Percentiles rank a stretch among this genome's conserved stretches.
Evolutionary conservation across 2,329 filamentous ascomycete species (phyloP).

Genomic region (Acrocalymma vagum): DNA sequence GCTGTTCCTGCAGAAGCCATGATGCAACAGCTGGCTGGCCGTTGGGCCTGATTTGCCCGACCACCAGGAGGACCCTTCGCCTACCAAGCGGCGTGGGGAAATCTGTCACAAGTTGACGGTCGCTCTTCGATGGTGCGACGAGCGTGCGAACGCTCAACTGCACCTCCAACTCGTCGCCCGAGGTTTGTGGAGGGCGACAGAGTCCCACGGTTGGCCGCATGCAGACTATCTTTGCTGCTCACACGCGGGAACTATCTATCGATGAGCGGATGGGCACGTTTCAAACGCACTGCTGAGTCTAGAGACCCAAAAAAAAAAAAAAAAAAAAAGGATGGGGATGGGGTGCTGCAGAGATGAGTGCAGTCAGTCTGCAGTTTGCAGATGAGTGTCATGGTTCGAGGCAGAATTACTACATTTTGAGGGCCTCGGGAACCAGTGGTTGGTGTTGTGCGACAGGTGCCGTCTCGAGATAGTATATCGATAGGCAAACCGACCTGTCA

Average conservation of each 20-base stretch:
- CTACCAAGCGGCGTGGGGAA: conserved; percentile 33
- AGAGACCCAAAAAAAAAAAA: too few relatives aligned
- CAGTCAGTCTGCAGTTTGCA: conserved; percentile 18
- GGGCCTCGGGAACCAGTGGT: conserved; percentile 6
- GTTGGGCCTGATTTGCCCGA: conserved; percentile 42
- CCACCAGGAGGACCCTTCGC: conserved; percentile 26
- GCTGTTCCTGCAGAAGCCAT: conserved; percentile 34
- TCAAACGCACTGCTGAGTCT: conserved; percentile 30
- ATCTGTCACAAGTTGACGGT: conserved; percentile 24
- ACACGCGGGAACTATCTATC: too few relatives aligned
- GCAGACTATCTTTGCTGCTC: conserved; percentile 21
- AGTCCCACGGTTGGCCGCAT: conserved; percentile 29
- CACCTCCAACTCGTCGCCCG: conserved; percentile 29
- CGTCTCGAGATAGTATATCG: conserved; percentile 3
- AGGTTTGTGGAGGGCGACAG: conserved; percentile 26
- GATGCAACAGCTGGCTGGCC: conserved; percentile 28
- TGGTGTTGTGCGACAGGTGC: conserved; percentile 1
- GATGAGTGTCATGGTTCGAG: conserved; percentile 21
- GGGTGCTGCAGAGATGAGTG: too few relatives aligned
- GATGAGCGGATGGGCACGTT: too few relatives aligned
- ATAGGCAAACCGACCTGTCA: conserved; percentile 16
- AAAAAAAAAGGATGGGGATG: too few relatives aligned
- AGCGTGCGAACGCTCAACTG: conserved; percentile 30
- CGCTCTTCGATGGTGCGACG: conserved; percentile 45
- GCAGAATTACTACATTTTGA: conserved; percentile 20